Evolutionary conservation across 2,329 filamentous ascomycete genomes (phyloP), one percentile per base, ranked within the genome.

Genomic region (Epichloe gansuensis): DNA sequence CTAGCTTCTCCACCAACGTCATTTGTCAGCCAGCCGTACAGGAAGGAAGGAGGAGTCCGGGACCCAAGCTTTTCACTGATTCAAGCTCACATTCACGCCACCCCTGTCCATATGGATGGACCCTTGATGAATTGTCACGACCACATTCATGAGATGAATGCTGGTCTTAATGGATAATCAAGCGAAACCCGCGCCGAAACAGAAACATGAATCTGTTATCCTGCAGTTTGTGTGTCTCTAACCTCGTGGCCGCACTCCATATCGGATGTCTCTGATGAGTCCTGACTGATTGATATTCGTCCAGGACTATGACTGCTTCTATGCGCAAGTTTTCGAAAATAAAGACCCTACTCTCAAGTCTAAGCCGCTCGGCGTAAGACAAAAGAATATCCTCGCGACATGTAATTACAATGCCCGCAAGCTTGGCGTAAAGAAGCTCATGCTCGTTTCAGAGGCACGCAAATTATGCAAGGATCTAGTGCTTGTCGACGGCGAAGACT

Each of bases 331-430:
- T 8, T 85, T 93, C 59, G 90, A 96, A 69, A 84, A 85, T 58
- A 85, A 86, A 64, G 82, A 86, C 58, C 88, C 90, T 0, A 72
- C 76, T 2, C 73, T 96, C 53, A 88, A 82, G 63, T 75, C 77
- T 1, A 70, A 86, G 17, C 88, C 90, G 6, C 73, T 97, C 37
- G 91, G 89, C 38, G 82, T 95, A 54, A 87, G 91, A 67, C 91
- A 96, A 69, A 96, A 96, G 69, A 88, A 90, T 65, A 95, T 96
- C 52, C 76, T 93, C 42, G 88, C 91, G 23, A 95, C 90, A 4
- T 94, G 88, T 76, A 97, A 97, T 70, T 97, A 97, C 67, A 88
- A 87, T 64, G 91, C 91, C 23, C 82, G 91, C 38, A 73, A 81
- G 50, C 77, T 71, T n/a, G 82, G 81, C 51, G 75, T 91, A 51